Evolutionary conservation across 495 filamentous ascomycete species (phyloP).

Genomic region (Podospora fimiseda): DNA sequence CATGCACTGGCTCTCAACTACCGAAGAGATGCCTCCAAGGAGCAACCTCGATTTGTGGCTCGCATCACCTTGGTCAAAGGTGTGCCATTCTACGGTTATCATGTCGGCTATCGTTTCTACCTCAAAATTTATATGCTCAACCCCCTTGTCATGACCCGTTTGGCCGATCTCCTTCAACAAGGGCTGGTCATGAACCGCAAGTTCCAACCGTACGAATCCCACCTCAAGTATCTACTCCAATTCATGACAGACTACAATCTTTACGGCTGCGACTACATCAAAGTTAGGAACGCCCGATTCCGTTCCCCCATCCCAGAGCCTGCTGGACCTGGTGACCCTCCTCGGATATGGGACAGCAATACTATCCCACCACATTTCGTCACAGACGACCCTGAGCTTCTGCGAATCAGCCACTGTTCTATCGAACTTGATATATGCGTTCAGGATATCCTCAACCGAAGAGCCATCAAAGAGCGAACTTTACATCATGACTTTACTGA

Average conservation of each 20-base stretch:
- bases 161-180: constrained; percentile 79
- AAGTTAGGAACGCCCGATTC: constrained; percentile 54
- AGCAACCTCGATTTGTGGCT: constrained; percentile 68
- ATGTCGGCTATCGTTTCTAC: constrained; percentile 86
- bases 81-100: constrained; percentile 88
- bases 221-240: constrained; percentile 84
- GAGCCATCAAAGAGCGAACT: constrained; percentile 60
- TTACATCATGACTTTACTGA: constrained; percentile 89
- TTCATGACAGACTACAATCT: constrained; percentile 98
- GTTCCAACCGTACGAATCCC: constrained; percentile 89
- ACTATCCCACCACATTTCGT: constrained; percentile 45
- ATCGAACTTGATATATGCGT: constrained; percentile 86
- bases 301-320: constrained; percentile 65
- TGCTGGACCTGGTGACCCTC: constrained; percentile 49
- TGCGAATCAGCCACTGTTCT: constrained; percentile 76
- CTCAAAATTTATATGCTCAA: constrained; percentile 93
- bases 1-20: constrained; percentile 78
- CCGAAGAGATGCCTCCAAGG: constrained; percentile 63
- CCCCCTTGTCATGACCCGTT: constrained; percentile 69
- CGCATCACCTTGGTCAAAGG: constrained; percentile 90
- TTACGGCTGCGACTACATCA: constrained; percentile 84
- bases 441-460: constrained; percentile 80
- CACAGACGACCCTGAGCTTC: constrained; percentile 55
- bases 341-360: constrained; percentile 73
- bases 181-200: constrained; percentile 74